phyloP scores from a whole-genome alignment of 2,329 filamentous ascomycete species.

The Diaporthe vaccinii region DNA sequence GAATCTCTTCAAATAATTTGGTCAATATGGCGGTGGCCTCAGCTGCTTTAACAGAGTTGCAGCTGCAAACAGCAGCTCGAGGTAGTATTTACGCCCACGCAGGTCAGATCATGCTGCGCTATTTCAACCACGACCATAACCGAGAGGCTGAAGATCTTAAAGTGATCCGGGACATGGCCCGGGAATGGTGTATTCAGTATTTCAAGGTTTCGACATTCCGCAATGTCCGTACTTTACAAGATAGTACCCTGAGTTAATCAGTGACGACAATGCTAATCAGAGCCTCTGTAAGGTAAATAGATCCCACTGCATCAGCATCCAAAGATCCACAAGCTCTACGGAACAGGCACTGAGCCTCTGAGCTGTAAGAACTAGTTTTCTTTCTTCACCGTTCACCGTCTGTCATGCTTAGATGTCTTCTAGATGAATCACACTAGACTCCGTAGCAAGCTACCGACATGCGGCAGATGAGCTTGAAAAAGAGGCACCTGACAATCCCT shows the following conservation, averaged over 20 bases:
- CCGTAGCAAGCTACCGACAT: not conserved
- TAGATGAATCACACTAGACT: not conserved
- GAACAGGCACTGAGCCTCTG: not conserved
- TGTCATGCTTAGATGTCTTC: not conserved
- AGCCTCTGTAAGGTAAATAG: not conserved
- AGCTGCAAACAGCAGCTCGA: not conserved
- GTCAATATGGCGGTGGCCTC: not conserved
- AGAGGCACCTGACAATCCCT: not conserved
- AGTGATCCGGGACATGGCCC: not conserved
- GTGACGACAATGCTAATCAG: not conserved
- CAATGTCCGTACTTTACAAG: not conserved
- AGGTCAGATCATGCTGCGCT: not conserved
- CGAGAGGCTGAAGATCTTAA: not conserved
- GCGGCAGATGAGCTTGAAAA: not conserved
- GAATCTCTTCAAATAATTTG: not conserved
- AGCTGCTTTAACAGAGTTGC: not conserved
- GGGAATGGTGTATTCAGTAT: not conserved
- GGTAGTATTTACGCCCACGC: not conserved
- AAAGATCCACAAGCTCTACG: not conserved
- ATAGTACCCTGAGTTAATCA: not conserved
- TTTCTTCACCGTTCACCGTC: not conserved
- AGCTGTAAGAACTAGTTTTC: not conserved
- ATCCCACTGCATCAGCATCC: not conserved
- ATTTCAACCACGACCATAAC: not conserved
- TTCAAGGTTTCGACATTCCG: not conserved